These are phyloP conservation scores for Oryza punctata DNA, from an alignment of 176 grass and related monocot species.

Conservation along the genomic window DNA sequence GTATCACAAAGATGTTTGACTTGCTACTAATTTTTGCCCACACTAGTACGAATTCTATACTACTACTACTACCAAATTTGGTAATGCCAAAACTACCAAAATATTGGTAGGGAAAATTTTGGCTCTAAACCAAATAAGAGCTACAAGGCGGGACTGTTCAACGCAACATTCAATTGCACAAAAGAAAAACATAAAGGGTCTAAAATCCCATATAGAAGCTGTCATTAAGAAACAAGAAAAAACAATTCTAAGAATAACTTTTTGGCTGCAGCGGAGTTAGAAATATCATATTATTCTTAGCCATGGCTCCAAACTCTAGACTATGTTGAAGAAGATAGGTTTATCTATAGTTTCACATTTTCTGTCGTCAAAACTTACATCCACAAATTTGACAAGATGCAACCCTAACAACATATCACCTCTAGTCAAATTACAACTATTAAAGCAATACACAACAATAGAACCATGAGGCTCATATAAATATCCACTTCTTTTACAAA, in stretches of 20 bases:
- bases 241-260: neutral
- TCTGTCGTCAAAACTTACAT: neutral
- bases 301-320: conserved; percentile 3
- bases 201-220: neutral
- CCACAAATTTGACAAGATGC: neutral
- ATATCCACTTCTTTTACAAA: neutral
- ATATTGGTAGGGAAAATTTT: too few relatives aligned
- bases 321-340: neutral
- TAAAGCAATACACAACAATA: neutral
- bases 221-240: neutral
- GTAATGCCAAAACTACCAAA: too few relatives aligned
- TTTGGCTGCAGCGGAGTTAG: neutral
- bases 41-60: too few relatives aligned
- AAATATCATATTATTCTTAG: neutral
- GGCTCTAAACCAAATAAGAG: too few relatives aligned
- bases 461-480: neutral
- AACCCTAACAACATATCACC: neutral
- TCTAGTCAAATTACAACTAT: neutral
- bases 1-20: too few relatives aligned
- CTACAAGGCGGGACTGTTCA: neutral
- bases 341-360: neutral
- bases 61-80: too few relatives aligned
- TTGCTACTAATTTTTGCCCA: too few relatives aligned
- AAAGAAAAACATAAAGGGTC: neutral
- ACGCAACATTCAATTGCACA: neutral